Evolutionary conservation across 305 asterid species (phyloP).

Genomic region (Ajuga reptans): DNA sequence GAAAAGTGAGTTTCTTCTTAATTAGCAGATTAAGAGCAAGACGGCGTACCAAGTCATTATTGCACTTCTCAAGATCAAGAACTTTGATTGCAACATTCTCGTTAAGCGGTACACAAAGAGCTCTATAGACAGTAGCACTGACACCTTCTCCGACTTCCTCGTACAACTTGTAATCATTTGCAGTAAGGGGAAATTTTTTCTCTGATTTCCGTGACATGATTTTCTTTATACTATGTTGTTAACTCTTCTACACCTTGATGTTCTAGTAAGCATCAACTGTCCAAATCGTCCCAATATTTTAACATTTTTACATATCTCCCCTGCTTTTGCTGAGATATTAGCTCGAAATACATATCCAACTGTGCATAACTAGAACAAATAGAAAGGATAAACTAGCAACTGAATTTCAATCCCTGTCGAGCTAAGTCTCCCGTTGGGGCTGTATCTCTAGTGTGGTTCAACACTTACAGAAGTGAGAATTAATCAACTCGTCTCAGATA

Average conservation of each 20-base stretch:
- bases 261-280: slow-evolving; percentile 19
- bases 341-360: slow-evolving; percentile 11
- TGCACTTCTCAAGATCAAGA: slow-evolving; percentile 95
- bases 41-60: slow-evolving; percentile 74
- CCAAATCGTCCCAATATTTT: slow-evolving; percentile 25
- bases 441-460: slow-evolving; percentile 6
- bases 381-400: slow-evolving; percentile 9
- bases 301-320: slow-evolving; percentile 24
- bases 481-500: not conserved
- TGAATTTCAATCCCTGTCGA: slow-evolving; percentile 6
- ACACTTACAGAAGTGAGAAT: not conserved
- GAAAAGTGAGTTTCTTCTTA: not conserved
- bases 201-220: slow-evolving; percentile 45
- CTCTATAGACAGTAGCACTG: slow-evolving; percentile 85
- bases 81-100: slow-evolving; percentile 91
- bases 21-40: slow-evolving; percentile 10
- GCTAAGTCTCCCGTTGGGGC: not conserved
- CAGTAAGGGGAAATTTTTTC: slow-evolving; percentile 64
- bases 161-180: slow-evolving; percentile 58
- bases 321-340: slow-evolving; percentile 3
- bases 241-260: slow-evolving; percentile 23
- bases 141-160: slow-evolving; percentile 99
- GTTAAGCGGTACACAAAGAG: slow-evolving; percentile 67
- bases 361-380: not conserved
- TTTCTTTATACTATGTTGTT: slow-evolving; percentile 26